A percentile compares a stretch with the other conserved stretches of the same genome.
phyloP scores from a whole-genome alignment of 306 rosid genomes.

The Hippophae gyantsensis region DNA sequence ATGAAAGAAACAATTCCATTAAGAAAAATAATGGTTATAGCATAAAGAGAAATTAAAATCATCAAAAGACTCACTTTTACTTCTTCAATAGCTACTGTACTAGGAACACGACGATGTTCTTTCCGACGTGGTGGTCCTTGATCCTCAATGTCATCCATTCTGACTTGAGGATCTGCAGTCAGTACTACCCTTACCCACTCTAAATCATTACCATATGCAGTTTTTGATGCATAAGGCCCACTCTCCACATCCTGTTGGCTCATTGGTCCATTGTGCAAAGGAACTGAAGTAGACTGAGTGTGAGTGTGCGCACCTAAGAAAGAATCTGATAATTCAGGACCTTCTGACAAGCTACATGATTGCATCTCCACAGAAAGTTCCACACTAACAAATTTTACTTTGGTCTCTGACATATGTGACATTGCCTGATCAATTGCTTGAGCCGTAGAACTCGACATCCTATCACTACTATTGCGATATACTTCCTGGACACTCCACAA shows the following conservation, averaged over 20 bases:
- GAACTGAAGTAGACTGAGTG: slow-evolving; percentile 19
- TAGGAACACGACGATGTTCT: slow-evolving; percentile 99
- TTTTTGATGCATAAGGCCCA: slow-evolving; percentile 24
- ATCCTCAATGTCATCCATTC: slow-evolving; percentile 85
- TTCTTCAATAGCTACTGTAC: slow-evolving; percentile 95
- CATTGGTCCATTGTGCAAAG: slow-evolving; percentile 12
- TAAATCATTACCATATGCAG: slow-evolving; percentile 48
- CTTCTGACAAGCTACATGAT: slow-evolving; percentile 26
- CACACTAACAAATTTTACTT: slow-evolving; percentile 51
- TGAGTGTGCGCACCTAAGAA: slow-evolving; percentile 3
- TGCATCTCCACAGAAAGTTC: slow-evolving; percentile 50
- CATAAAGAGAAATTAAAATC: not conserved
- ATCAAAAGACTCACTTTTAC: slow-evolving; percentile 61
- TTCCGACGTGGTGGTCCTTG: slow-evolving; percentile 62
- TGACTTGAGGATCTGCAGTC: slow-evolving; percentile 70
- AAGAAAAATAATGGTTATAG: slow-evolving; percentile 11
- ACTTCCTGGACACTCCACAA: slow-evolving; percentile 90
- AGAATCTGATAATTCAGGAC: slow-evolving; percentile 29
- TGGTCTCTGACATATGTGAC: slow-evolving; percentile 70
- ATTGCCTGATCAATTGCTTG: slow-evolving; percentile 98
- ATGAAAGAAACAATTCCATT: slow-evolving; percentile 7
- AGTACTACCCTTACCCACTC: slow-evolving; percentile 84
- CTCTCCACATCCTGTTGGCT: slow-evolving; percentile 19
- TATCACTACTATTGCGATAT: slow-evolving; percentile 91
- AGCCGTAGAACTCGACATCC: slow-evolving; percentile 98